These are phyloP conservation scores for Trichoderma asperellum DNA, from an alignment of 2,329 filamentous ascomycete genomes.

Conservation along the genomic window DNA sequence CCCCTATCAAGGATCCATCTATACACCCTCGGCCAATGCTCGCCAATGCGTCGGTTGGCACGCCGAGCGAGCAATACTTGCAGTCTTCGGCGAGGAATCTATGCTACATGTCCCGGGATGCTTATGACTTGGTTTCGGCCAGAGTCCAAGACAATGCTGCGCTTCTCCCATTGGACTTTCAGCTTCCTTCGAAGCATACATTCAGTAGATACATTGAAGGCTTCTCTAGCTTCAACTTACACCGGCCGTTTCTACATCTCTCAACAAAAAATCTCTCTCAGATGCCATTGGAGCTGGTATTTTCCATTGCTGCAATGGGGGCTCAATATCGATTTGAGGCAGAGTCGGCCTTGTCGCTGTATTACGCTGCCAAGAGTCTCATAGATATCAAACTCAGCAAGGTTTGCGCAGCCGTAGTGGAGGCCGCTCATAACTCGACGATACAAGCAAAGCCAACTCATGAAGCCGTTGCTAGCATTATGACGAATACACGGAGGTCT, in stretches of 20 bases:
- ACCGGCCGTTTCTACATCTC: slow-evolving; percentile 17
- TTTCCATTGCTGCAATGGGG: slow-evolving; percentile 15
- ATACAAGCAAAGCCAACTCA: slow-evolving; percentile 4
- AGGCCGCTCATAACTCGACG: slow-evolving; percentile 6
- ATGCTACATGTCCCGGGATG: slow-evolving; percentile 17
- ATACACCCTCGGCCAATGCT: background rate
- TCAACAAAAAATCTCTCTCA: background rate
- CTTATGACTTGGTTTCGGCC: slow-evolving; percentile 1
- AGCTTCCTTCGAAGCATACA: slow-evolving; percentile 16
- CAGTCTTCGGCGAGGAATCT: slow-evolving; percentile 3
- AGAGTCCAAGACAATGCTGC: background rate
- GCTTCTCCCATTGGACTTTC: background rate
- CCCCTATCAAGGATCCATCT: background rate
- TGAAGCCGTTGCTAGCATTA: background rate
- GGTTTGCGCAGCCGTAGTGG: background rate
- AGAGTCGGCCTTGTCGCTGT: slow-evolving; percentile 11
- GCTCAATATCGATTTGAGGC: slow-evolving; percentile 21
- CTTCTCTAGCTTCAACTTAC: slow-evolving; percentile 8
- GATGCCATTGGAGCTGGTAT: slow-evolving; percentile 16
- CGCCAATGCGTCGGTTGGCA: background rate
- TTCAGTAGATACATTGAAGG: slow-evolving; percentile 16
- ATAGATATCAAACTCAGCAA: slow-evolving; percentile 7
- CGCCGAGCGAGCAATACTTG: background rate
- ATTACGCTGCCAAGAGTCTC: slow-evolving; percentile 15
- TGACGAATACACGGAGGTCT: background rate